Conservation (phyloP, 345 rosid species). For the Salix suchowensis region DNA sequence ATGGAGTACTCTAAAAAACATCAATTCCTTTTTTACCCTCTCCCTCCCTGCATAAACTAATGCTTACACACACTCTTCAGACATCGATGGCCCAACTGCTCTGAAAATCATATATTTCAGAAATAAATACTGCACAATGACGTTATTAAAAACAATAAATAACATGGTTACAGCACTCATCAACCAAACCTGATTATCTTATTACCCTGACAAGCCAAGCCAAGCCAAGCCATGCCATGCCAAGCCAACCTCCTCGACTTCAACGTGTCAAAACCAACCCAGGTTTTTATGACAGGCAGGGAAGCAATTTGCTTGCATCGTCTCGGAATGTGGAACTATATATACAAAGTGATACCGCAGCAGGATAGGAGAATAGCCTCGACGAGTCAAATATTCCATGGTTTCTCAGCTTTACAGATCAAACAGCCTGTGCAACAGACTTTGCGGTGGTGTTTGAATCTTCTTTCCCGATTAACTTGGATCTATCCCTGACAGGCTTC, state of each 20-base stretch:
- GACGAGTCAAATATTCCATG: background rate
- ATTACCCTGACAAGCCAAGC: slow-evolving; percentile 13
- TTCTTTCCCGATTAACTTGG: slow-evolving; percentile 30
- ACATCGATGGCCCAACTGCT: background rate
- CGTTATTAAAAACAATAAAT: slow-evolving; percentile 14
- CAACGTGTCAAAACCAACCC: background rate
- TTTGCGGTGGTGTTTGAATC: slow-evolving; percentile 29
- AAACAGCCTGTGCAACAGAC: slow-evolving; percentile 28
- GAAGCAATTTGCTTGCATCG: background rate
- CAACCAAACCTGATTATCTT: slow-evolving; percentile 16
- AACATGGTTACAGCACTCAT: background rate
- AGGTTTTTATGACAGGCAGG: background rate
- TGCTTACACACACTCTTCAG: background rate
- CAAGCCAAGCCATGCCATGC: background rate
- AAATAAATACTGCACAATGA: slow-evolving; percentile 6
- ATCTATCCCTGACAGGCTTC: slow-evolving; percentile 28
- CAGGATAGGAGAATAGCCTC: background rate
- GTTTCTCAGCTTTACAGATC: slow-evolving; percentile 7
- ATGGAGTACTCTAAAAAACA: background rate
- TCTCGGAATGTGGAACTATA: background rate
- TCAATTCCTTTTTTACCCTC: background rate
- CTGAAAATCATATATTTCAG: slow-evolving; percentile 11
- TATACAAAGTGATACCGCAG: slow-evolving; percentile 3
- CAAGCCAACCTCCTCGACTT: slow-evolving; percentile 7
- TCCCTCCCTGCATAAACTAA: background rate